Percentiles rank a stretch among this genome's conserved stretches.
These are phyloP conservation scores for Aethionema arabicum DNA, from an alignment of 345 rosid species.

Conservation along the genomic window DNA sequence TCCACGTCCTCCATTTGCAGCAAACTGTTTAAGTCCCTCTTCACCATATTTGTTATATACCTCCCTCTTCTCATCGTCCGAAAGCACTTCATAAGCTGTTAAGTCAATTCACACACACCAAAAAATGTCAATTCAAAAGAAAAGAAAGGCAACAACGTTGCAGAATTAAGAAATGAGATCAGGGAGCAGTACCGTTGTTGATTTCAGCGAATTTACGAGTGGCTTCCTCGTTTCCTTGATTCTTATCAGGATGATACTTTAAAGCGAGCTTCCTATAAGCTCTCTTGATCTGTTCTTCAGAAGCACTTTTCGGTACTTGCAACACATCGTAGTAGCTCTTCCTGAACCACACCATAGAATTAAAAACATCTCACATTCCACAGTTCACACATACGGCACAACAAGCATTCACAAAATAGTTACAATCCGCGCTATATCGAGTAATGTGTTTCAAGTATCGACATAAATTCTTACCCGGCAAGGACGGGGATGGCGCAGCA, in stretches of 20 bases:
- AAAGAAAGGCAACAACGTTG: neutral
- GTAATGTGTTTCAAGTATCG: neutral
- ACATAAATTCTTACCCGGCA: conserved; percentile 51
- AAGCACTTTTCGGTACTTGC: conserved; percentile 89
- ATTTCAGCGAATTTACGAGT: conserved; percentile 85
- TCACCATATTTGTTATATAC: conserved; percentile 90
- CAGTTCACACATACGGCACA: neutral
- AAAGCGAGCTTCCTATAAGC: conserved; percentile 94
- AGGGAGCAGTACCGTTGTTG: conserved; percentile 60
- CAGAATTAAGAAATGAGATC: neutral
- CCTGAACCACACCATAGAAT: conserved; percentile 41
- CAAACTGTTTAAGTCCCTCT: conserved; percentile 93
- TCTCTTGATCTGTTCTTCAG: conserved; percentile 97
- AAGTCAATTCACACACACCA: neutral
- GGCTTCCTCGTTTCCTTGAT: conserved; percentile 93
- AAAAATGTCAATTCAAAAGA: neutral
- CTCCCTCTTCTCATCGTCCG: conserved; percentile 83
- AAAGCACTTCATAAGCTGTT: conserved; percentile 92
- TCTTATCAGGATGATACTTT: conserved; percentile 99
- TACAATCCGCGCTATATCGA: neutral
- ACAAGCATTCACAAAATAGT: conserved; percentile 5
- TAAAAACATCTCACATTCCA: neutral
- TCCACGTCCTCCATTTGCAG: conserved; percentile 85
- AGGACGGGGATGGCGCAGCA: conserved; percentile 46
- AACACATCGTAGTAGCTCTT: conserved; percentile 89